These are phyloP conservation scores for Sextonia rubra DNA, from an alignment of 164 flowering plant genomes.

Conservation along the genomic window DNA sequence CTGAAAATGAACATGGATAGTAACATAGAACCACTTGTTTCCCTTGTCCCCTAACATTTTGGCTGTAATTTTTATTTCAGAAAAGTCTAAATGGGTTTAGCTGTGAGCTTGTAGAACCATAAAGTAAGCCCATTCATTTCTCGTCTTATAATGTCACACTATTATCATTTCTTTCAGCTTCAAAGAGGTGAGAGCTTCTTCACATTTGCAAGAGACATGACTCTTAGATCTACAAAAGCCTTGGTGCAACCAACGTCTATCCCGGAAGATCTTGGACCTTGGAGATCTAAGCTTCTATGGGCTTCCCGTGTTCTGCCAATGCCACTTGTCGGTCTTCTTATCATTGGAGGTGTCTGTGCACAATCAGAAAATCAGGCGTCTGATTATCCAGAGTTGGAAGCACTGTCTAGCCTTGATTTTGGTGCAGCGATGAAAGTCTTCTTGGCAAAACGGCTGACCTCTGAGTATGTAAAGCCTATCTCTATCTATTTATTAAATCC, in stretches of 20 bases:
- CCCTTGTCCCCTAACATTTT: no score
- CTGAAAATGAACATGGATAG: no score
- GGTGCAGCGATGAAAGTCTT: constrained; percentile 88
- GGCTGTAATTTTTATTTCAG: no score
- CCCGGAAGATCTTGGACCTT: constrained; percentile 75
- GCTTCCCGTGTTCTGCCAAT: constrained; percentile 91
- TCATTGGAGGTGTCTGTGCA: constrained; percentile 72
- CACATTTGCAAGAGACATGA: constrained; percentile 92
- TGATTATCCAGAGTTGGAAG: constrained; percentile 79
- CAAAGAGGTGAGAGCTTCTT: constrained; percentile 90
- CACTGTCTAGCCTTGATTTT: constrained; percentile 83
- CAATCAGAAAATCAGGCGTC: constrained; percentile 46
- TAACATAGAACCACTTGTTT: no score
- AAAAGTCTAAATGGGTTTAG: no score
- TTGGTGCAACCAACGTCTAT: constrained; percentile 47
- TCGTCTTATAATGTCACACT: background rate
- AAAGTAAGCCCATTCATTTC: background rate
- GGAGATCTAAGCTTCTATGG: constrained; percentile 93
- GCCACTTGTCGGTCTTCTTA: constrained; percentile 94
- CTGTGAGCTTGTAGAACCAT: no score
- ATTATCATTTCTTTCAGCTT: constrained; percentile 34
- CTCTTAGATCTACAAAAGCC: constrained; percentile 78
- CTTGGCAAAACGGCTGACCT: constrained; percentile 77
- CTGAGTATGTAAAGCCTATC: constrained; percentile 61
- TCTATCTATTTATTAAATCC: background rate